phyloP scores from a whole-genome alignment of 176 grass and related monocot species.

The Avena atlantica region DNA sequence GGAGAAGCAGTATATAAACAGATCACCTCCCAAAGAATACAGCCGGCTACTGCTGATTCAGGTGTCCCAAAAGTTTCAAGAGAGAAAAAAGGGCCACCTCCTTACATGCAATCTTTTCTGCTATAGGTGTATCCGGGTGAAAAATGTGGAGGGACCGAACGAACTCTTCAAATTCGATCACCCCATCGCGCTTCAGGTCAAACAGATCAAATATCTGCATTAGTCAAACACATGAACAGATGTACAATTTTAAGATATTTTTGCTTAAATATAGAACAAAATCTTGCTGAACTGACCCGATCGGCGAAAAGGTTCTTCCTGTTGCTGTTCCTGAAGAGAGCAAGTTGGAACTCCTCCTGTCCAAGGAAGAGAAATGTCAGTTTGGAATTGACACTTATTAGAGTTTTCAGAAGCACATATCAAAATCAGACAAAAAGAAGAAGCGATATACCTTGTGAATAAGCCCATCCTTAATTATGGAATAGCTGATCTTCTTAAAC shows the following conservation, averaged over 20 bases:
- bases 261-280: background rate
- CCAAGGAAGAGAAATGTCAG: background rate
- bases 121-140: constrained; percentile 69
- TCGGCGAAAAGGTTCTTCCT: constrained; percentile 77
- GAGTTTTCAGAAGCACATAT: constrained; percentile 5
- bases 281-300: constrained; percentile 53
- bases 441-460: constrained; percentile 69
- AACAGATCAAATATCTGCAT: constrained; percentile 95
- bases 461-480: constrained; percentile 69
- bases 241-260: background rate
- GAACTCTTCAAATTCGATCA: constrained; percentile 88
- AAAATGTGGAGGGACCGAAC: constrained; percentile 82
- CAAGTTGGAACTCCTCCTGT: constrained; percentile 88
- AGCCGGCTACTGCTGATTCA: too few relatives aligned
- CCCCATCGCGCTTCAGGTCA: constrained; percentile 75
- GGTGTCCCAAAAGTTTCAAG: too few relatives aligned
- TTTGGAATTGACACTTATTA: background rate
- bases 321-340: constrained; percentile 78
- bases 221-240: background rate
- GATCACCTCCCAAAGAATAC: too few relatives aligned
- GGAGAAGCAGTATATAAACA: background rate
- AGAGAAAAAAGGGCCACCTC: background rate
- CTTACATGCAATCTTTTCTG: constrained; percentile 81
- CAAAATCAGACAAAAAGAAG: background rate
- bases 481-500: constrained; percentile 83